Conservation (phyloP, 306 rosid species). For the Mimosa pudica region DNA sequence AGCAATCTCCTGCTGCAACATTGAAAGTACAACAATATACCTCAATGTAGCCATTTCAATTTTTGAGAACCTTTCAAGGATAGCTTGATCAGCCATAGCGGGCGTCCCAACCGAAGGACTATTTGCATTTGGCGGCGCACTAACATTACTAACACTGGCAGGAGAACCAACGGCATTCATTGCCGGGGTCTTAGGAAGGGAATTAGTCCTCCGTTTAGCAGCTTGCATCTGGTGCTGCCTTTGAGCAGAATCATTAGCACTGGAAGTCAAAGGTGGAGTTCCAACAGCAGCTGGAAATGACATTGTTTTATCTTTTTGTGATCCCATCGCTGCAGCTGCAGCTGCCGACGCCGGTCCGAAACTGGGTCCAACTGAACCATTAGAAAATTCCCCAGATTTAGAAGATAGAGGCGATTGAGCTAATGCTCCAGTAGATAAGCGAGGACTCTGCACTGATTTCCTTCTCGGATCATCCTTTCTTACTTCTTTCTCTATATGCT, state of each 20-base stretch:
- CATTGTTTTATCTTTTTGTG: constrained; percentile 79
- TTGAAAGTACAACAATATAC: constrained; percentile 46
- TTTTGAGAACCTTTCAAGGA: constrained; percentile 77
- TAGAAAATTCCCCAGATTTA: constrained; percentile 90
- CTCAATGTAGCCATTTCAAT: constrained; percentile 71
- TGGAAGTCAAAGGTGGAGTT: constrained; percentile 67
- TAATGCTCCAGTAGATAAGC: constrained; percentile 71
- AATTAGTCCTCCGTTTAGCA: constrained; percentile 72
- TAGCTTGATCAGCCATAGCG: constrained; percentile 53
- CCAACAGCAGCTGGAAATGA: constrained; percentile 63
- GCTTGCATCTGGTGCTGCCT: constrained; percentile 86
- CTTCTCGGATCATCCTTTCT: constrained; percentile 89
- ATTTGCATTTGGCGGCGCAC: constrained; percentile 64
- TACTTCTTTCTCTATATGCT: constrained; percentile 72
- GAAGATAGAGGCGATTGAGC: constrained; percentile 82
- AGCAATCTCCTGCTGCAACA: constrained; percentile 24
- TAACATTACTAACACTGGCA: constrained; percentile 77
- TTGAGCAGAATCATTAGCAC: constrained; percentile 78
- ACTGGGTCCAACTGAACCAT: constrained; percentile 81
- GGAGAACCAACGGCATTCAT: constrained; percentile 90
- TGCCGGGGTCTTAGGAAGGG: constrained; percentile 78
- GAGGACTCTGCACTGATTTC: constrained; percentile 83
- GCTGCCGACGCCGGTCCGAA: constrained; percentile 61
- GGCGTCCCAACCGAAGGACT: constrained; percentile 87
- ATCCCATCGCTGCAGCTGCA: constrained; percentile 48